These are phyloP conservation scores for Begonia masoniana DNA, from an alignment of 306 rosid species.

Conservation along the genomic window DNA sequence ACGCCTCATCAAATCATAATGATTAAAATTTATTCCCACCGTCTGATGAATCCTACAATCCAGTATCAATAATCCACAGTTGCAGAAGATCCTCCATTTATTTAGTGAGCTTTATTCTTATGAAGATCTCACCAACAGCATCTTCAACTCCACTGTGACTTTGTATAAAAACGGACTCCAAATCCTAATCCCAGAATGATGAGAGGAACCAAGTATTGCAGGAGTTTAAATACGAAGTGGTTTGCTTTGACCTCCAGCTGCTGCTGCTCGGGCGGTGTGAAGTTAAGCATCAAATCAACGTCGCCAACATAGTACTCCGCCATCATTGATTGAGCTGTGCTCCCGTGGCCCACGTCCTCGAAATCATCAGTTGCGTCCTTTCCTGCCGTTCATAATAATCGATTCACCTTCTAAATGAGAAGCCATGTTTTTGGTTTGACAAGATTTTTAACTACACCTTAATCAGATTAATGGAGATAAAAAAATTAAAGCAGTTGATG, in stretches of 20 bases:
- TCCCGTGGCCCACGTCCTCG: conserved; percentile 80
- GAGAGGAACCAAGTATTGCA: conserved; percentile 69
- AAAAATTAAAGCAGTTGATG: background rate
- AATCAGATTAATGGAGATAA: background rate
- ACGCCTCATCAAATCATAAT: too few relatives aligned
- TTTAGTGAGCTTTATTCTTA: too few relatives aligned
- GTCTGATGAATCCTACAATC: too few relatives aligned
- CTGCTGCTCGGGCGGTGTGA: conserved; percentile 68
- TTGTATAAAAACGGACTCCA: conserved; percentile 60
- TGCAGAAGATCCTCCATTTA: too few relatives aligned
- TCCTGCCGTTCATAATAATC: conserved; percentile 33
- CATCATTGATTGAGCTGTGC: conserved; percentile 67
- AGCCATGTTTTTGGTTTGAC: too few relatives aligned
- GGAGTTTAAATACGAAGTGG: conserved; percentile 56
- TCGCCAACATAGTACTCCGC: conserved; percentile 79
- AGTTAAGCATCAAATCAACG: conserved; percentile 51
- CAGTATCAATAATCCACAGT: too few relatives aligned
- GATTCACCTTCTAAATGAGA: too few relatives aligned
- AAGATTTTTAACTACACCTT: background rate
- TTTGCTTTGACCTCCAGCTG: conserved; percentile 50
- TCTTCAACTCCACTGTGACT: conserved; percentile 20
- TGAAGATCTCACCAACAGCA: background rate
- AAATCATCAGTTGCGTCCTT: conserved; percentile 86
- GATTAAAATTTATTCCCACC: too few relatives aligned
- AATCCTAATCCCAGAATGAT: conserved; percentile 65